Evolutionary conservation across 2,329 filamentous ascomycete genomes (phyloP).

Genomic region (Colletotrichum lindemuthianum): DNA sequence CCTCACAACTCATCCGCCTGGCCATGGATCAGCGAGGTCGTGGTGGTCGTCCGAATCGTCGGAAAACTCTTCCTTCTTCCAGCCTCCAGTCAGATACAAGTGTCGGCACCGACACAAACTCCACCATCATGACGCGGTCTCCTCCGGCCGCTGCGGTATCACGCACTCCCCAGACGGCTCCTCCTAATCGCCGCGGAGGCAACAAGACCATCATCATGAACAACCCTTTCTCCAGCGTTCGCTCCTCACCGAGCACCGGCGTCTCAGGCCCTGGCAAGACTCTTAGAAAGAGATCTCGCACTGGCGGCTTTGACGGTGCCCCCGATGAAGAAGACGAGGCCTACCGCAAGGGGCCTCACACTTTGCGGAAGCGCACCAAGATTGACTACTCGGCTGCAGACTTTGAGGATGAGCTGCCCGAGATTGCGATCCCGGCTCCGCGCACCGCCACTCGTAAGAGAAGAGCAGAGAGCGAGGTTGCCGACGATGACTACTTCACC

Average conservation of each 20-base stretch:
- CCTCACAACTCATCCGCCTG: background rate
- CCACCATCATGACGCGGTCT: slow-evolving; percentile 33
- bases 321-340: slow-evolving; percentile 58
- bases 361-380: slow-evolving; percentile 64
- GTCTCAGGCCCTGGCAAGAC: slow-evolving; percentile 20
- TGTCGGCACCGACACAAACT: slow-evolving; percentile 20
- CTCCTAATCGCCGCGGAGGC: slow-evolving; percentile 28
- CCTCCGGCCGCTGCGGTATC: slow-evolving; percentile 24
- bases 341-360: slow-evolving; percentile 68
- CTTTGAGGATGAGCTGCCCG: slow-evolving; percentile 56
- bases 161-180: slow-evolving; percentile 36
- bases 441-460: slow-evolving; percentile 43
- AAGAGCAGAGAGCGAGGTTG: slow-evolving; percentile 42
- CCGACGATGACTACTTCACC: slow-evolving; percentile 31
- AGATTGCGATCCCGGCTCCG: slow-evolving; percentile 38
- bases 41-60: slow-evolving; percentile 24
- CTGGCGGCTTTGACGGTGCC: slow-evolving; percentile 25
- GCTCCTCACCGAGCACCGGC: slow-evolving; percentile 25
- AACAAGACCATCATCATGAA: slow-evolving; percentile 23
- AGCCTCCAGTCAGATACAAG: slow-evolving; percentile 33
- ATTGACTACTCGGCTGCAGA: slow-evolving; percentile 68
- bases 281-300: slow-evolving; percentile 33
- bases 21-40: slow-evolving; percentile 31
- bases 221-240: slow-evolving; percentile 23
- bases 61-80: slow-evolving; percentile 30